Evolutionary conservation across 192 early-diverging fungal species (phyloP).

Genomic region (Umbelopsis sp.): DNA sequence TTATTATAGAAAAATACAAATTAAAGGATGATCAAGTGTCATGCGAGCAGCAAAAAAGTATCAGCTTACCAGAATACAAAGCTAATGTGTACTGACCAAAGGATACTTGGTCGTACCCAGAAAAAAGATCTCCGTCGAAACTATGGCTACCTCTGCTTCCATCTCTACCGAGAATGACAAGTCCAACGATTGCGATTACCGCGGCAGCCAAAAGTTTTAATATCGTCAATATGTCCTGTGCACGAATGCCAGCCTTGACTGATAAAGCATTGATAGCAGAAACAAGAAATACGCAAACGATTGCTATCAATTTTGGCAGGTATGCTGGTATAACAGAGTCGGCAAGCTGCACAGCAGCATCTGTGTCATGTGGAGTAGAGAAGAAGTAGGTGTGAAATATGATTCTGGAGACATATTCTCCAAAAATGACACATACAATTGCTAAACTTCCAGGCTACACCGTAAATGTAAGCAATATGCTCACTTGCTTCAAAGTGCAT

Average conservation of each 20-base stretch:
- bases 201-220: conserved; percentile 72
- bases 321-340: conserved; percentile 43
- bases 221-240: conserved; percentile 73
- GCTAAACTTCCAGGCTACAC: conserved; percentile 67
- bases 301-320: conserved; percentile 58
- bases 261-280: conserved; percentile 70
- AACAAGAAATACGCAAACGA: conserved; percentile 59
- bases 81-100: conserved; percentile 75
- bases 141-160: conserved; percentile 46
- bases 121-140: conserved; percentile 65
- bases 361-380: conserved; percentile 40
- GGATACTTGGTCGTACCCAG: conserved; percentile 52
- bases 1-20: conserved; percentile 28
- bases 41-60: background rate
- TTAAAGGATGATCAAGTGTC: conserved; percentile 25
- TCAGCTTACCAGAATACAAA: conserved; percentile 60
- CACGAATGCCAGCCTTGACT: conserved; percentile 63
- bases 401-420: conserved; percentile 76
- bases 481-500: background rate
- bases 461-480: background rate
- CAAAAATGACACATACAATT: conserved; percentile 76
- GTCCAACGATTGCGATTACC: conserved; percentile 68
- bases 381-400: conserved; percentile 58
- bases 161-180: conserved; percentile 66
- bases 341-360: conserved; percentile 40